These are phyloP conservation scores for Xenosphaeropsis pyriputrescens DNA, from an alignment of 2,329 filamentous ascomycete species.

Conservation along the genomic window DNA sequence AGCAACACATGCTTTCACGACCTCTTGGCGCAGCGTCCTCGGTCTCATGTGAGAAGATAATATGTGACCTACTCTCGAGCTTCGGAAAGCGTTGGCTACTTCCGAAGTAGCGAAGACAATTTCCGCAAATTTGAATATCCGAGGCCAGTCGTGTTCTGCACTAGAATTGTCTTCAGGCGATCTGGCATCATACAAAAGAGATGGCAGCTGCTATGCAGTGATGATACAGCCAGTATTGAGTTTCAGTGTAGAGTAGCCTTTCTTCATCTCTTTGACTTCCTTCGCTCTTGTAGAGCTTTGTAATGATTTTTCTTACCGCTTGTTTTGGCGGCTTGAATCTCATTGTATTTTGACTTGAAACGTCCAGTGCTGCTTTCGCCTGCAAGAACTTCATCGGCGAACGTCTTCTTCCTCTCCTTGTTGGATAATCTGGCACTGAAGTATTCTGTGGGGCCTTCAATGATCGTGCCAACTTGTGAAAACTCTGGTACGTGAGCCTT, in stretches of 20 bases:
- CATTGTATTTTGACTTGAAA: conserved; percentile 77
- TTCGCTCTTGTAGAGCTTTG: conserved; percentile 56
- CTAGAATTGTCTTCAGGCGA: too few species aligned
- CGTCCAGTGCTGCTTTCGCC: conserved; percentile 49
- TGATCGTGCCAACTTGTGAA: conserved; percentile 76
- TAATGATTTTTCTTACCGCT: conserved; percentile 87
- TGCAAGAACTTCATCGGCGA: conserved; percentile 72
- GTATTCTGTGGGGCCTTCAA: conserved; percentile 81
- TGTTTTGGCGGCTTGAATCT: conserved; percentile 68
- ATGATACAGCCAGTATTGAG: too few species aligned
- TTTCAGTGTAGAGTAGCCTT: too few species aligned
- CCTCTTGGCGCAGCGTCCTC: too few species aligned
- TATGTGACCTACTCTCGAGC: too few species aligned
- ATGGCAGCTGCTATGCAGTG: too few species aligned
- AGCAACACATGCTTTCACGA: too few species aligned
- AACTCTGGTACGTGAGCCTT: conserved; percentile 61
- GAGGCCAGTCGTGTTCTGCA: too few species aligned
- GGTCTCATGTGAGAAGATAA: too few species aligned
- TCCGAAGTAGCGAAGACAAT: too few species aligned
- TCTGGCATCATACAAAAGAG: too few species aligned
- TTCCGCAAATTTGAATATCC: too few species aligned
- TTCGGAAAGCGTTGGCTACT: conserved; percentile 32
- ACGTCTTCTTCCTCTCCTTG: conserved; percentile 75
- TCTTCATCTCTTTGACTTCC: conserved; percentile 11
- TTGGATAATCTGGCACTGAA: conserved; percentile 68